phyloP scores from a whole-genome alignment of 1,284 basidiomycete genomes.

The Ganoderma resinaceum region DNA sequence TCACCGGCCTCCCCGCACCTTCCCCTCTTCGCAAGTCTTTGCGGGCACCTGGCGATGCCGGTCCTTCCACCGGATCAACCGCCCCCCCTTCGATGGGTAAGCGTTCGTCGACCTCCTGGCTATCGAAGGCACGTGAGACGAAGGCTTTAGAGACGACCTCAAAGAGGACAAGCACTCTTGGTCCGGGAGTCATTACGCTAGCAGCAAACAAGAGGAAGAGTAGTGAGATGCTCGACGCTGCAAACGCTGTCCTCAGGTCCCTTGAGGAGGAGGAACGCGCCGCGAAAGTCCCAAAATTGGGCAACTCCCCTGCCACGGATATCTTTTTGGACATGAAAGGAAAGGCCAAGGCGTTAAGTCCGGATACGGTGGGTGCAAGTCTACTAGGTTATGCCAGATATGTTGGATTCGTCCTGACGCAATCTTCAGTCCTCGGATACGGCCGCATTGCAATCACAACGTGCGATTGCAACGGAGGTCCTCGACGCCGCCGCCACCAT shows the following conservation, averaged over 20 bases:
- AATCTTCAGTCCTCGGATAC: not conserved
- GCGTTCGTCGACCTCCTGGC: constrained; percentile 69
- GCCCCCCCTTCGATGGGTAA: constrained; percentile 55
- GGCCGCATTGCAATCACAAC: not conserved
- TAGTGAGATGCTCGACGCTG: constrained; percentile 53
- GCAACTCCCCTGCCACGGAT: constrained; percentile 15
- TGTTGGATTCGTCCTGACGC: no score
- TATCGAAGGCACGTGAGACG: constrained; percentile 76
- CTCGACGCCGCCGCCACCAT: not conserved
- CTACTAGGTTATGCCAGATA: not conserved
- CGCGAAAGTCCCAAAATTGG: constrained; percentile 56
- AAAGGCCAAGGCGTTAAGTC: constrained; percentile 21
- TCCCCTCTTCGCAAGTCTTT: constrained; percentile 74
- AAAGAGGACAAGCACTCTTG: constrained; percentile 47
- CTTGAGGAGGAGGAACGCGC: constrained; percentile 47
- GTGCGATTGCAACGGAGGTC: not conserved
- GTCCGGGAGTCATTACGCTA: constrained; percentile 14
- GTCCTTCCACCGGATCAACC: constrained; percentile 47
- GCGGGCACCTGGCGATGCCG: constrained; percentile 54
- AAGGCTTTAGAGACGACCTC: constrained; percentile 68
- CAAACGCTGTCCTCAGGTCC: constrained; percentile 26
- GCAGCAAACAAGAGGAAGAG: constrained; percentile 68
- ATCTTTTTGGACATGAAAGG: constrained; percentile 18
- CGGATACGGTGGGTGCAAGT: constrained; percentile 16
- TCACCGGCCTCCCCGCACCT: constrained; percentile 68